phyloP scores from a whole-genome alignment of 2,329 filamentous ascomycete genomes.

The Elsinoe australis region DNA sequence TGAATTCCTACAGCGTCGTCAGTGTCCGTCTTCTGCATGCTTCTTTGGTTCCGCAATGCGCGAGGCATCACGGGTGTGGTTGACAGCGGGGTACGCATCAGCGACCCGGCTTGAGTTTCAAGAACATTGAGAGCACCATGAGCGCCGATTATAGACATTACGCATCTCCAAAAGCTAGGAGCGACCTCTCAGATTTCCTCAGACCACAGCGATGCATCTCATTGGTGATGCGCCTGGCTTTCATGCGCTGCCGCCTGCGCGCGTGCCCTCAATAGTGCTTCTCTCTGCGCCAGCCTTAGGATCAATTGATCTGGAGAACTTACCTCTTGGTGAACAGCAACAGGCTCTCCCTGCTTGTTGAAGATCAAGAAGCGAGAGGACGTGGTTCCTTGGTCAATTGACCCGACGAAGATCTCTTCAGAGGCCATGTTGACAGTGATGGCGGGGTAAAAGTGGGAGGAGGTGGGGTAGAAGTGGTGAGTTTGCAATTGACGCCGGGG shows the following conservation, averaged over 20 bases:
- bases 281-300: too few species aligned
- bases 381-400: conserved; percentile 86
- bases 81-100: too few species aligned
- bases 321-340: conserved; percentile 69
- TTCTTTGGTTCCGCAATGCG: neutral
- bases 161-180: too few species aligned
- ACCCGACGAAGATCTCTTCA: conserved; percentile 64
- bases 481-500: conserved; percentile 6
- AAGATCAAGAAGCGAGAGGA: conserved; percentile 88
- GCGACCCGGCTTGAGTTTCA: too few species aligned
- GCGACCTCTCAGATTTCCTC: too few species aligned
- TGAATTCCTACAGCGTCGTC: conserved; percentile 51
- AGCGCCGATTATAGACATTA: too few species aligned
- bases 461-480: neutral
- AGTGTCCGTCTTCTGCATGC: neutral
- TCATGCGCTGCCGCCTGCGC: too few species aligned
- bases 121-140: too few species aligned
- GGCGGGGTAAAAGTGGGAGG: neutral
- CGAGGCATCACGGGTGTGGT: too few species aligned
- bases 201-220: too few species aligned
- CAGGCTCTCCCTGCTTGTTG: conserved; percentile 66
- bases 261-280: too few species aligned
- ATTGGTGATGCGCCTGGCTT: neutral
- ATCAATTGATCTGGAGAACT: too few species aligned
- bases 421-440: conserved; percentile 21